These are phyloP conservation scores for Aspergillus cavernicola DNA, from an alignment of 495 filamentous ascomycete genomes.

Conservation along the genomic window DNA sequence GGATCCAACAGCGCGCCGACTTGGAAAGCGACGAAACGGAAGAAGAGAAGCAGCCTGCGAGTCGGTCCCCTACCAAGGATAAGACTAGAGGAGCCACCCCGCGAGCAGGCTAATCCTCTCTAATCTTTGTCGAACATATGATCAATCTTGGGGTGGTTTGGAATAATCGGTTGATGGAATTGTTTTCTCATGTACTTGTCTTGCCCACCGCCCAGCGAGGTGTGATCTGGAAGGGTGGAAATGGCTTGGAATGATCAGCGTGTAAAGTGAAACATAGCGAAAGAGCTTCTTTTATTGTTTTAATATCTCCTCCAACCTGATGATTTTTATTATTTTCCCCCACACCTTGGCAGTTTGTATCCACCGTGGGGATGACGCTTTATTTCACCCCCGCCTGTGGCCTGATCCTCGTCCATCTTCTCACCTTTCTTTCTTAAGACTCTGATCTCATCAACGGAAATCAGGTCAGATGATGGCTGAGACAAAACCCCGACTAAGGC, in stretches of 20 bases:
- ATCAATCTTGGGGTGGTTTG: not conserved
- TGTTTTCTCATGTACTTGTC: not conserved
- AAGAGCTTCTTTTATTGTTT: not conserved
- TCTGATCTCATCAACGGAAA: not conserved
- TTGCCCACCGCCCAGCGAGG: not conserved
- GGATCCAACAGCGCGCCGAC: slow-evolving; percentile 46
- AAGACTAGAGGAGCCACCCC: slow-evolving; percentile 1
- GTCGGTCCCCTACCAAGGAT: slow-evolving; percentile 18
- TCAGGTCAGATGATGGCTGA: slow-evolving; percentile 4
- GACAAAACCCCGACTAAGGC: not conserved
- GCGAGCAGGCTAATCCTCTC: not conserved
- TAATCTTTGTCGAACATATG: too few relatives aligned
- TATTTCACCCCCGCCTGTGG: not conserved
- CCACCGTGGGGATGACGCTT: too few relatives aligned
- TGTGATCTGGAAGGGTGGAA: not conserved
- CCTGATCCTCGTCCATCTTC: not conserved
- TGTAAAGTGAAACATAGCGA: slow-evolving; percentile 10
- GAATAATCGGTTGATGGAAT: not conserved
- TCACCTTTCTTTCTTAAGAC: not conserved
- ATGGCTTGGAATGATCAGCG: slow-evolving; percentile 2
- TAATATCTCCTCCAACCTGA: not conserved
- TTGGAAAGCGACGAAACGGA: slow-evolving; percentile 29
- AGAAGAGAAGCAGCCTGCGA: slow-evolving; percentile 21
- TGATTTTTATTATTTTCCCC: not conserved
- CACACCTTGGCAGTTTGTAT: not conserved